Conservation (phyloP, 1,284 basidiomycete species). For the Ceratobasidium sp. region DNA sequence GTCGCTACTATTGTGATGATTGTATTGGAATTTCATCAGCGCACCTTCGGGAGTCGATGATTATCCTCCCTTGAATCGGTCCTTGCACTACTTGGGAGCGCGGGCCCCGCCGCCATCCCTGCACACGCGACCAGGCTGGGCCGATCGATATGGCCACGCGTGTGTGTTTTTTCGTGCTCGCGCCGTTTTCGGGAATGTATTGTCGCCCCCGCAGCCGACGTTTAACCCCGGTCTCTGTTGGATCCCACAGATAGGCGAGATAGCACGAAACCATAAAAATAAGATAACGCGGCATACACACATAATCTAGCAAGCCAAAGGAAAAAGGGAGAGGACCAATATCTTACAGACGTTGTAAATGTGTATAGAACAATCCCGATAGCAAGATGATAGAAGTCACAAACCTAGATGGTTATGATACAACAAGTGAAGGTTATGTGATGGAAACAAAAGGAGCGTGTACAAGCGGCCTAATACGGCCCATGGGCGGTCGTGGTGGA, state of each 20-base stretch:
- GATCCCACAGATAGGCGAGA: slow-evolving; percentile 19
- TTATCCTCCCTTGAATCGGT: slow-evolving; percentile 24
- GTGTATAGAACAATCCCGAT: slow-evolving; percentile 41
- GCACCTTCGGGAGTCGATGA: slow-evolving; percentile 13
- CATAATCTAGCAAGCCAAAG: slow-evolving; percentile 33
- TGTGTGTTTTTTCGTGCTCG: slow-evolving; percentile 1
- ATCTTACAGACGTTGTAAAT: slow-evolving; percentile 42
- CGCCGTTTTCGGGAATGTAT: not conserved
- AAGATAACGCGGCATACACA: slow-evolving; percentile 38
- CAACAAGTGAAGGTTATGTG: slow-evolving; percentile 38
- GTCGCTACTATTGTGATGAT: not conserved
- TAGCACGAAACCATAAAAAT: slow-evolving; percentile 38
- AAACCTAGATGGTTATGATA: slow-evolving; percentile 40
- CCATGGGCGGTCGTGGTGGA: slow-evolving; percentile 38
- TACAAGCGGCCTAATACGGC: slow-evolving; percentile 11
- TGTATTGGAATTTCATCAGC: slow-evolving; percentile 37
- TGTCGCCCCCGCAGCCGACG: not conserved
- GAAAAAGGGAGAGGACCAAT: slow-evolving; percentile 14
- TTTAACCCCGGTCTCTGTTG: slow-evolving; percentile 2
- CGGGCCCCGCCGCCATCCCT: slow-evolving; percentile 64
- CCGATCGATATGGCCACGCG: slow-evolving; percentile 28
- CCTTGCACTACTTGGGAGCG: slow-evolving; percentile 47
- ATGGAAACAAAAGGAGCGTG: slow-evolving; percentile 38
- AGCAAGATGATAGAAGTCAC: slow-evolving; percentile 37
- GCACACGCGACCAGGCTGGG: not conserved